Conservation (phyloP, 2,329 filamentous ascomycete genomes). For the Talaromyces sp. region DNA sequence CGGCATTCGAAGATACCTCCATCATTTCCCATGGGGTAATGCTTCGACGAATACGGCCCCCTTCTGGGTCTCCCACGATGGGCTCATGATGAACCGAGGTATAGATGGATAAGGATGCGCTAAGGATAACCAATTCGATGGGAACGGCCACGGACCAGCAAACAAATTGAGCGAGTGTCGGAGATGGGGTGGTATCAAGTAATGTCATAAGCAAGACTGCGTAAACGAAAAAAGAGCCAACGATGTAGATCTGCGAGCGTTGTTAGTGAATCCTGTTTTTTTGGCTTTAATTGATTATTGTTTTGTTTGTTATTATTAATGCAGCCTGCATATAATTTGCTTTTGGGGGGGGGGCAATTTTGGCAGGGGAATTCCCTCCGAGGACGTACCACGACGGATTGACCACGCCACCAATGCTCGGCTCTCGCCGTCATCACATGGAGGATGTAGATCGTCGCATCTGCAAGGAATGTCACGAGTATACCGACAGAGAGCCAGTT, state of each 20-base stretch:
- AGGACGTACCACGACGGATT: conserved; percentile 71
- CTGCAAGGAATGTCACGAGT: conserved; percentile 74
- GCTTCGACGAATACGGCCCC: conserved; percentile 43
- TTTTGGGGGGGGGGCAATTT: not conserved
- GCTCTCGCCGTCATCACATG: conserved; percentile 70
- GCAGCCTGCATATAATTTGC: not conserved
- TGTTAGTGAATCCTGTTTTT: conserved; percentile 14
- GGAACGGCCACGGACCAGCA: conserved; percentile 76
- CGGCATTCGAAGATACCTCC: conserved; percentile 59
- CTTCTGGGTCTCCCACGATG: conserved; percentile 52
- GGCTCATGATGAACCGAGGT: conserved; percentile 68
- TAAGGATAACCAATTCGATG: conserved; percentile 73
- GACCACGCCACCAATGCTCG: conserved; percentile 79
- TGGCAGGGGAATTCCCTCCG: not conserved
- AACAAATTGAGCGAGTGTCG: conserved; percentile 75
- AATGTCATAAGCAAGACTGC: conserved; percentile 83
- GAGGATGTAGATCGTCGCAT: conserved; percentile 70
- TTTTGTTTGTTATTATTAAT: not conserved
- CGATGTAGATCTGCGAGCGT: conserved; percentile 71
- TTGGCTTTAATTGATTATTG: not conserved
- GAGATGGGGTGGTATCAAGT: conserved; percentile 79
- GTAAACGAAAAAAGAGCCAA: conserved; percentile 84
- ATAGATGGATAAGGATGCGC: conserved; percentile 69
- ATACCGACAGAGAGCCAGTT: conserved; percentile 72
- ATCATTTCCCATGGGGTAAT: conserved; percentile 48